Conservation (phyloP, 225 moss, liverwort and hornwort genomes). For the Climacium dendroides region DNA sequence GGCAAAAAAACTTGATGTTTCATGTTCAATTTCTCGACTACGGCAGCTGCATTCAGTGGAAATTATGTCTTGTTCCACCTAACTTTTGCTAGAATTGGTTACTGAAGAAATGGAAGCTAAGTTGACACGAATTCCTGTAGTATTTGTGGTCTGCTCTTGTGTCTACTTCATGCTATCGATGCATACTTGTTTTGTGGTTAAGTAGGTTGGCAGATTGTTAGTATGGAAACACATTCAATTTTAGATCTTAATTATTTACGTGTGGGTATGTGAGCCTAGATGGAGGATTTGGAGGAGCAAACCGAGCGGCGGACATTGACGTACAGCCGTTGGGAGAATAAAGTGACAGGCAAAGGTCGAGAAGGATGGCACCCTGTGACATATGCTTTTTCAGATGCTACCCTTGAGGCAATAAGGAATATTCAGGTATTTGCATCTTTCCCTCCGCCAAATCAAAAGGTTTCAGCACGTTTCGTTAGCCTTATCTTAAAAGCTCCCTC, state of each 20-base stretch:
- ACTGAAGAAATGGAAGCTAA: background rate
- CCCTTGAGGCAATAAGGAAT: constrained; percentile 35
- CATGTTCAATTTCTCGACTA: background rate
- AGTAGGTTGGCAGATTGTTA: background rate
- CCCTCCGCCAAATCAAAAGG: background rate
- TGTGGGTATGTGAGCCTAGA: constrained; percentile 9
- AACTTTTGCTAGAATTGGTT: background rate
- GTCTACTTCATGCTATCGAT: background rate
- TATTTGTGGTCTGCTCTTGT: background rate
- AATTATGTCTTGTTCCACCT: background rate
- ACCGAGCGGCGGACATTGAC: constrained; percentile 81
- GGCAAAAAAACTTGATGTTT: background rate
- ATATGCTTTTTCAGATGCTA: constrained; percentile 50
- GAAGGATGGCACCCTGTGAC: constrained; percentile 85
- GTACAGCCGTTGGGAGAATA: constrained; percentile 66
- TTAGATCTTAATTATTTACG: background rate
- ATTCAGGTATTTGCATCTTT: constrained; percentile 46
- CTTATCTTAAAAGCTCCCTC: background rate
- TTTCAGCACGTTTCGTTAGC: background rate
- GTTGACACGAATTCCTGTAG: background rate
- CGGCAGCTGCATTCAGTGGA: background rate
- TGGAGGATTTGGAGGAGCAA: constrained; percentile 52
- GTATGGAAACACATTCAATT: no score
- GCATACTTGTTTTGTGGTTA: background rate
- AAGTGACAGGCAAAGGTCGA: constrained; percentile 35